Base-by-base conservation (phyloP, 192 early-diverging fungal species). In the Kappamyces sp. region DNA sequence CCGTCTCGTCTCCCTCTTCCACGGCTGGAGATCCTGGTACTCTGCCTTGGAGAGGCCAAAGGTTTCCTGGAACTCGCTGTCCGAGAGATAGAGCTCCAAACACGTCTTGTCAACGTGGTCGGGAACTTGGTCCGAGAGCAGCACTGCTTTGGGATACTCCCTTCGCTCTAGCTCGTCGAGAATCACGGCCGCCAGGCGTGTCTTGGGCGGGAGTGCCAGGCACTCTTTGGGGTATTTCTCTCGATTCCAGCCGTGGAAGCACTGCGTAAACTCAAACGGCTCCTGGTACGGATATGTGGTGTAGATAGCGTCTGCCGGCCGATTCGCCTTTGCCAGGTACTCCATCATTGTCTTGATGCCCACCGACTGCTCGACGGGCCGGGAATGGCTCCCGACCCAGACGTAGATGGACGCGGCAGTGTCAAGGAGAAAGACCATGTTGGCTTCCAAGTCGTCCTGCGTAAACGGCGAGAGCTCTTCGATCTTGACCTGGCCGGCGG, bases 1-100 rank as follows among this genome's bases (percentile, higher is more conserved):
- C 44, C 69, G 72, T 10, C 72, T 5, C 34, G 58, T 36, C 10
- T 64, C 60, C 37, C 69, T 40, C 66, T 74, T 72, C 73, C 73
- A 74, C 7, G 54, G 51, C 59, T 35, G 70, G 36, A 74, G 32
- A 1, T 5, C 31, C 5, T 35, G 3, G 55, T 65, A 74, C 1
- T 60, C 60, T 12, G 31, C 51, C 51, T 65, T 66, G 9, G n/a
- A 10, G 50, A 74, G 72, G 31, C 48, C 55, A 49, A 74, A 74
- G 6, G 65, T 10, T 0, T 31, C 35, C 13, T 51, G 31, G 49
- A 74, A 74, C 23, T 74, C 69, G 4, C 49, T 52, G 5, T 71
- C 73, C 7, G 13, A 12, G 12, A 74, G 58, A 42, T 73, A 73
- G 23, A 44, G 34, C 65, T 73, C 71, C 31, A 73, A 47, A 52